Conservation (phyloP, 306 rosid species). For the Biancaea sappan region DNA sequence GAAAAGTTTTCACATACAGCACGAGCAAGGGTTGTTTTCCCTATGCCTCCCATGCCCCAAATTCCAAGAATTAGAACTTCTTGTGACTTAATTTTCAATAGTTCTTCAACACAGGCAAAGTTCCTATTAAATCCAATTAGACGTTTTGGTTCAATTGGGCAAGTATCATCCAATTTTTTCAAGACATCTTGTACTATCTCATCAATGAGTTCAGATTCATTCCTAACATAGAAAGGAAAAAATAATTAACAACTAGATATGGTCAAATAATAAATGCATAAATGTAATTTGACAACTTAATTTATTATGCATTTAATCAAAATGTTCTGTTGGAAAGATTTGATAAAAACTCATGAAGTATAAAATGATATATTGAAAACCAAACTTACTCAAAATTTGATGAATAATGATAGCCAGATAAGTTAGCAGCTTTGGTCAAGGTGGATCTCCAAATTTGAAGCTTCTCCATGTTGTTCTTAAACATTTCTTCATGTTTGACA, state of each 20-base stretch:
- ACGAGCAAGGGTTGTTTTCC: conserved; percentile 9
- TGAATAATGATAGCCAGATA: neutral
- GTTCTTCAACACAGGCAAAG: neutral
- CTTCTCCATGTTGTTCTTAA: neutral
- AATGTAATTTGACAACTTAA: too few relatives aligned
- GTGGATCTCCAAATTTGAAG: neutral
- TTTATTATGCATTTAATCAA: too few relatives aligned
- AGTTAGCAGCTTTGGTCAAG: neutral
- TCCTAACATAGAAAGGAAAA: neutral
- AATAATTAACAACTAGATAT: too few relatives aligned
- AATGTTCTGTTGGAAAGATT: too few relatives aligned
- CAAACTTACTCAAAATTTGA: neutral
- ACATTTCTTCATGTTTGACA: neutral
- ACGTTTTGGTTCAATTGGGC: neutral
- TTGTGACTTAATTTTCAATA: neutral
- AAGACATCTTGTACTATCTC: conserved; percentile 5
- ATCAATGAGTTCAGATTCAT: conserved; percentile 27
- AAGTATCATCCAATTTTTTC: neutral
- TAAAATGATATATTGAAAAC: too few relatives aligned
- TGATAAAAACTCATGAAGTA: too few relatives aligned
- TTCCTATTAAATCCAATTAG: conserved; percentile 23
- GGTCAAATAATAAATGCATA: too few relatives aligned
- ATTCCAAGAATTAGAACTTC: conserved; percentile 20
- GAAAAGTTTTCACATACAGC: conserved; percentile 17
- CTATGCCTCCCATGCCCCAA: conserved; percentile 35